These are phyloP conservation scores for Nicotiana rustica DNA, from an alignment of 305 asterid genomes.

Conservation along the genomic window DNA sequence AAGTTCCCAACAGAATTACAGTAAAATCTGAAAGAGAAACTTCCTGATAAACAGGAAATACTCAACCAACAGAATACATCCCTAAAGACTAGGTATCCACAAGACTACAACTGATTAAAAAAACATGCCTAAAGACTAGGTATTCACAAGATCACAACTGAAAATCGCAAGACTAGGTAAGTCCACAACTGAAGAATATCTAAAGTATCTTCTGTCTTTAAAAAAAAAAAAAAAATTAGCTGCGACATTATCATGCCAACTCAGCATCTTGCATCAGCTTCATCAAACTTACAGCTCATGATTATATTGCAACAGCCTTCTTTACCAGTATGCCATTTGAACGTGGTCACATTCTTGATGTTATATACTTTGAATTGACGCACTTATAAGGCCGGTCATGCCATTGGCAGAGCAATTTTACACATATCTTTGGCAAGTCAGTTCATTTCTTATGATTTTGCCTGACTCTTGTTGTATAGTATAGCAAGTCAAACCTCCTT, in stretches of 20 bases:
- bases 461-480: background rate
- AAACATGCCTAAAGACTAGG: background rate
- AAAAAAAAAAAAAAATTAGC: background rate
- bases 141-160: background rate
- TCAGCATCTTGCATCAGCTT: background rate
- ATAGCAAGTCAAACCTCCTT: background rate
- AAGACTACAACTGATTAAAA: background rate
- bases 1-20: background rate
- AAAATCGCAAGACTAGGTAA: background rate
- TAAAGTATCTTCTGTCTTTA: background rate
- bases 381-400: background rate
- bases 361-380: background rate
- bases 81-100: constrained; percentile 25
- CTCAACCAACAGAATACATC: background rate
- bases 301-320: background rate
- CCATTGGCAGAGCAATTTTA: background rate
- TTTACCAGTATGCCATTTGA: background rate
- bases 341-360: background rate
- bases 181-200: background rate
- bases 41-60: constrained; percentile 6
- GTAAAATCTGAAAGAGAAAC: constrained; percentile 19
- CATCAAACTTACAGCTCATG: background rate
- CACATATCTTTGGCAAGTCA: background rate
- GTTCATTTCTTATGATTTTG: background rate
- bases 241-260: background rate